Evolutionary conservation across 768 basidiomycete genomes (phyloP).

Genomic region (Coprinopsis marcescibilis): DNA sequence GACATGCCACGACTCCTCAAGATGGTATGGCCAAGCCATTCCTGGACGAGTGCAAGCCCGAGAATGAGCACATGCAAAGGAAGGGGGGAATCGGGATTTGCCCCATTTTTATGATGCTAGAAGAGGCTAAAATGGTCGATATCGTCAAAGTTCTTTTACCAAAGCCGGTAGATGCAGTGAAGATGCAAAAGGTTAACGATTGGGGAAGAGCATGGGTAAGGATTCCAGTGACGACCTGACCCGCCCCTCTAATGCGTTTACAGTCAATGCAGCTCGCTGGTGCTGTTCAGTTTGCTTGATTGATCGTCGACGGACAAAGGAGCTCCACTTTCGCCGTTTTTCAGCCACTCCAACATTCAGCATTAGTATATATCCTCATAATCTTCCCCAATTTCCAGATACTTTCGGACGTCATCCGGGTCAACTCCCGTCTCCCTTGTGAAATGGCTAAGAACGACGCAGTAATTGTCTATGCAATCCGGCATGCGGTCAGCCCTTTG

Average conservation of each 20-base stretch:
- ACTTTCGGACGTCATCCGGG: constrained; percentile 57
- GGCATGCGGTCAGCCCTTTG: not conserved
- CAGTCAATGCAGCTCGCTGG: constrained; percentile 2
- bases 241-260: not conserved
- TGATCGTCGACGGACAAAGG: not conserved
- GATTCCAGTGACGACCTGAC: not conserved
- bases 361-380: constrained; percentile 66
- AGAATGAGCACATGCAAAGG: too few species aligned
- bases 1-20: too few species aligned
- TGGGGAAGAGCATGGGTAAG: not conserved
- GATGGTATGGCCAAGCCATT: too few species aligned
- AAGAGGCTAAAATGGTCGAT: too few species aligned
- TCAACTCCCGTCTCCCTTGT: constrained; percentile 56
- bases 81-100: too few species aligned
- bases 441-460: constrained; percentile 58
- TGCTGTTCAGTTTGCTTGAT: not conserved
- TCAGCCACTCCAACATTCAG: too few species aligned
- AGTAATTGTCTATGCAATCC: constrained; percentile 55
- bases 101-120: too few species aligned
- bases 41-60: too few species aligned
- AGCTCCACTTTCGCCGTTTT: too few species aligned
- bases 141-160: constrained; percentile 21
- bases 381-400: constrained; percentile 62
- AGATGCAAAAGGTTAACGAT: constrained; percentile 10
- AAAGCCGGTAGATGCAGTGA: constrained; percentile 14